Percentiles rank a stretch among this genome's conserved stretches.
Conservation (phyloP, 495 filamentous ascomycete species). For the Aspergillus ellipticus region DNA sequence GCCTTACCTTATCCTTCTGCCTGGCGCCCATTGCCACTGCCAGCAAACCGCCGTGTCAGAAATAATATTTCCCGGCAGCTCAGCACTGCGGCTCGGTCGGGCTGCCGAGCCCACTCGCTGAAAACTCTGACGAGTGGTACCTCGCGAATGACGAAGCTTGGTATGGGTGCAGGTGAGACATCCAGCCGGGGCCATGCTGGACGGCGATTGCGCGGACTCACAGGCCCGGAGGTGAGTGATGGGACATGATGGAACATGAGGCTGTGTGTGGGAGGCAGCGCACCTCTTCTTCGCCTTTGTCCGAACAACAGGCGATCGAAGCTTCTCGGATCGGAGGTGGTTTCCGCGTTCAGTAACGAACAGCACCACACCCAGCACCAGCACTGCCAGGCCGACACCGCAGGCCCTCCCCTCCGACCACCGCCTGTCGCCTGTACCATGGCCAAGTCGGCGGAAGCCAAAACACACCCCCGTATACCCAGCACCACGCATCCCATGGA, state of each 20-base stretch:
- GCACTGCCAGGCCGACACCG: background rate
- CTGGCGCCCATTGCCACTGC: background rate
- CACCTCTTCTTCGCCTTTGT: background rate
- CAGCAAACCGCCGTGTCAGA: background rate
- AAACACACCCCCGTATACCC: too few relatives aligned
- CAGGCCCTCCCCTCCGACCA: too few relatives aligned
- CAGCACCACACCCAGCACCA: too few relatives aligned
- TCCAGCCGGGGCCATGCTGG: background rate
- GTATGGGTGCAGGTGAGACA: background rate
- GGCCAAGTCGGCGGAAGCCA: too few relatives aligned
- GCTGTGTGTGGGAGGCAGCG: background rate
- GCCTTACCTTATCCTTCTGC: background rate
- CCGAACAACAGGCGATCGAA: background rate
- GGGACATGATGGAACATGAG: too few relatives aligned
- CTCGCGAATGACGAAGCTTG: background rate
- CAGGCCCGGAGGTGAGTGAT: too few relatives aligned
- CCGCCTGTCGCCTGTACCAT: too few relatives aligned
- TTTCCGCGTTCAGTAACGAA: background rate
- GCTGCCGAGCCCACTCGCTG: background rate
- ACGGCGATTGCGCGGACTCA: background rate
- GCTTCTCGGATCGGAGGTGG: background rate
- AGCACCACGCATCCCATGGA: background rate
- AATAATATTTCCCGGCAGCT: background rate
- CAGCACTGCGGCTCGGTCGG: background rate
- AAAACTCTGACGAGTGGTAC: background rate